Base-by-base conservation (phyloP, 805 yeast genomes). In the Candida cerambycidarum region DNA sequence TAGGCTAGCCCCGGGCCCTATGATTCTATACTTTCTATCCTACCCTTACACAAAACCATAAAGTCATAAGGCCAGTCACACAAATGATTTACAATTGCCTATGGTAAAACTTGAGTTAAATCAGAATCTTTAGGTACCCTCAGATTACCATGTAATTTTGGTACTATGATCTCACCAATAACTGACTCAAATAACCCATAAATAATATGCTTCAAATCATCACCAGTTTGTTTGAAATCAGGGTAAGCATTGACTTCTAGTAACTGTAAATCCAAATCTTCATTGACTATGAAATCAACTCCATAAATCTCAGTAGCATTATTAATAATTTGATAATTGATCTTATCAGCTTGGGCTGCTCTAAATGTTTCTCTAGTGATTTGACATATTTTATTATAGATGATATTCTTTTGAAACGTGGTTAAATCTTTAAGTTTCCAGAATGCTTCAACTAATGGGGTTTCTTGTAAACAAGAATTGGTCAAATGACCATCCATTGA, bases 191-290 rank as follows among this genome's bases (percentile, higher is more conserved):
- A 85, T 33, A 90, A 67, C 27, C 76, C 84, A 48, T 73, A 72
- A 23, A 93, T 85, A 16, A 89, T 55, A 2, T 53, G 68, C 56
- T 84, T 85, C 53, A 92, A 69, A 6, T 76, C 84, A 12, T 68
- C 77, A 13, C 99, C 99, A 0, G 98, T 93, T 64, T 93, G 99
- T 56, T 89, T 89, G 67, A 93, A 93, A 59, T 93, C 99, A 1
- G 99, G 99, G 57, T 84, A 93, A 12, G 98, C 83, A 56, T 93
- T 93, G 34, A 89, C 87, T 61, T 93, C 98, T 32, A 92, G 65
- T 19, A 93, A 58, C 34, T 71, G 73, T 2, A 85, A 92, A 11
- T 72, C 59, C 16, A 62, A 57, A 23, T 78, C 67, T 2, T 63
- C 66, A 52, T 80, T 82, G 13, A 93, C 85, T 42, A 93, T 62